Evolutionary conservation across 2,329 filamentous ascomycete genomes (phyloP).

Genomic region (Metarhizium guizhouense): DNA sequence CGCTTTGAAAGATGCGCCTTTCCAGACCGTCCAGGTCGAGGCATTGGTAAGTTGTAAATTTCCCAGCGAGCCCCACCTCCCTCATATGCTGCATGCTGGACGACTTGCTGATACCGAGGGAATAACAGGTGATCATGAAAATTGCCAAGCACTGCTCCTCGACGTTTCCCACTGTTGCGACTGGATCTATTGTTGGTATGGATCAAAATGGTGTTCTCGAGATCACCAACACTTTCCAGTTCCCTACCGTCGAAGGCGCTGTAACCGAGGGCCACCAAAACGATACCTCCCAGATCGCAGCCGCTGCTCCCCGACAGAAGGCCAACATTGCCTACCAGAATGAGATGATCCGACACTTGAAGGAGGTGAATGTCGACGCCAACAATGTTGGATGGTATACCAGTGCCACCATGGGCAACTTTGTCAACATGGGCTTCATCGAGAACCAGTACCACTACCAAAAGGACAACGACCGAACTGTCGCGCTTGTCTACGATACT

Average conservation of each 20-base stretch:
- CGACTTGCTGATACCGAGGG: slow-evolving; percentile 10
- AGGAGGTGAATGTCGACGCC: slow-evolving; percentile 96
- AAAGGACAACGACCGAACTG: slow-evolving; percentile 81
- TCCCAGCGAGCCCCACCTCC: slow-evolving; percentile 23
- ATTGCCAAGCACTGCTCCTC: slow-evolving; percentile 92
- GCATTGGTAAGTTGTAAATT: slow-evolving; percentile 60
- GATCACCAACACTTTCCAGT: slow-evolving; percentile 91
- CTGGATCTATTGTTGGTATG: slow-evolving; percentile 88
- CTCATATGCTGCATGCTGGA: slow-evolving; percentile 16
- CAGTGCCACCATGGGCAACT: slow-evolving; percentile 97
- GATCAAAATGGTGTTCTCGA: slow-evolving; percentile 74
- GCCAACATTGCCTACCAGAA: slow-evolving; percentile 80
- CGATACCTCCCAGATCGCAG: slow-evolving; percentile 65
- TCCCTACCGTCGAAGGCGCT: slow-evolving; percentile 71
- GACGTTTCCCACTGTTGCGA: slow-evolving; percentile 80
- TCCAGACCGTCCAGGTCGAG: slow-evolving; percentile 88
- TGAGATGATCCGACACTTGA: slow-evolving; percentile 94
- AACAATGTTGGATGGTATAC: slow-evolving; percentile 99
- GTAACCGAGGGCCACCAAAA: slow-evolving; percentile 65
- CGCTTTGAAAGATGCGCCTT: slow-evolving; percentile 54
- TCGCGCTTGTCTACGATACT: slow-evolving; percentile 89
- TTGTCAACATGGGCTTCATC: slow-evolving; percentile 87
- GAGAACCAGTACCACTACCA: slow-evolving; percentile 99
- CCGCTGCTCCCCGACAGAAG: slow-evolving; percentile 86
- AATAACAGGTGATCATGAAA: slow-evolving; percentile 79